Evolutionary conservation across 345 rosid species (phyloP).

Genomic region (Citropsis articulata): DNA sequence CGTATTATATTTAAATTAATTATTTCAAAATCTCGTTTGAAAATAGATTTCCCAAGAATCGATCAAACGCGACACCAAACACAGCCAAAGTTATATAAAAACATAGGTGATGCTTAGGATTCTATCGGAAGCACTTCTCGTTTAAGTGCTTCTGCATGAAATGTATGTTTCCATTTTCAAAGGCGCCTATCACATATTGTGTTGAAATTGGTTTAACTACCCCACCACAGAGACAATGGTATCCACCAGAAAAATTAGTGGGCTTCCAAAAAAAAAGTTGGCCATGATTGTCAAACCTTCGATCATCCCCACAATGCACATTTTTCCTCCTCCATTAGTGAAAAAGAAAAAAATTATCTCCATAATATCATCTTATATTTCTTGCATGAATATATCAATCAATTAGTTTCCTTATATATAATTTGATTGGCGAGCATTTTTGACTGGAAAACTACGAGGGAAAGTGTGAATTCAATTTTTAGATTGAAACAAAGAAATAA

Average conservation of each 20-base stretch:
- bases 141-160: neutral
- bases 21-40: no score
- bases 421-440: neutral
- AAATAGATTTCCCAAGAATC: no score
- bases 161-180: neutral
- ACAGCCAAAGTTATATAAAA: no score
- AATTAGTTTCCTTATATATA: neutral
- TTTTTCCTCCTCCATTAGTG: neutral
- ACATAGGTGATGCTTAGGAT: neutral
- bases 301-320: constrained; percentile 6
- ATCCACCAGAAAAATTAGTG: constrained; percentile 8
- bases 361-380: no score
- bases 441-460: neutral
- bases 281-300: constrained; percentile 1
- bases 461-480: neutral
- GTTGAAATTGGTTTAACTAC: constrained; percentile 2
- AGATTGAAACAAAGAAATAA: neutral
- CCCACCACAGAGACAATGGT: constrained; percentile 17
- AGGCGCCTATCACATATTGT: no score
- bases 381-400: neutral
- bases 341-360: neutral
- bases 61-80: no score
- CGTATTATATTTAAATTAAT: no score
- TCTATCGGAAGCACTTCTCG: neutral
- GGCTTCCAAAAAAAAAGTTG: neutral